Evolutionary conservation across 805 yeast genomes (phyloP).

Genomic region (Lipomyces kockii): DNA sequence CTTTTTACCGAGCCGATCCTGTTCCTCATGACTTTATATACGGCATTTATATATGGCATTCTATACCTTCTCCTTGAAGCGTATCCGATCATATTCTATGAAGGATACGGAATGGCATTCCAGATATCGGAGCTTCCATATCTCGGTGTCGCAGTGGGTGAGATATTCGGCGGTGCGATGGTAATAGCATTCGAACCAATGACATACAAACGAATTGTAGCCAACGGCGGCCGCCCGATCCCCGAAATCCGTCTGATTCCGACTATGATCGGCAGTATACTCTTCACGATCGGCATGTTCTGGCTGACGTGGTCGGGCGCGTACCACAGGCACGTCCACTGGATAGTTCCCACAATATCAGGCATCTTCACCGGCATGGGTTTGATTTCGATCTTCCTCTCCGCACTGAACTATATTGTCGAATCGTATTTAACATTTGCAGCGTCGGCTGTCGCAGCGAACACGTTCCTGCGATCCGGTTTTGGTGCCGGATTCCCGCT

Average conservation of each 20-base stretch:
- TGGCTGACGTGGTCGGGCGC: conserved; percentile 84
- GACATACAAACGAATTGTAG: conserved; percentile 2
- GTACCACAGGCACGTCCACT: conserved; percentile 64
- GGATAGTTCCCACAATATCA: conserved; percentile 78
- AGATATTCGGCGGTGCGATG: conserved; percentile 56
- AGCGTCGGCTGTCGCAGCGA: conserved; percentile 76
- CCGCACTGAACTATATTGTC: conserved; percentile 70
- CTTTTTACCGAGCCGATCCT: conserved; percentile 47
- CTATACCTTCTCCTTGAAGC: conserved; percentile 47
- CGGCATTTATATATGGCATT: conserved; percentile 48
- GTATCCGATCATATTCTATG: conserved; percentile 48
- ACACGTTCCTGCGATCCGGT: conserved; percentile 65
- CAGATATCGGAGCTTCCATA: conserved; percentile 83
- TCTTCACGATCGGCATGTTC: conserved; percentile 69
- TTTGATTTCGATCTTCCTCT: conserved; percentile 66
- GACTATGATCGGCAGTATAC: conserved; percentile 64
- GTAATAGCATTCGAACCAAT: conserved; percentile 46
- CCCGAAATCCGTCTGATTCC: conserved; percentile 76
- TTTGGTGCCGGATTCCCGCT: conserved; percentile 72
- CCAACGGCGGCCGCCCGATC: conserved; percentile 42
- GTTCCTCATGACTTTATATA: conserved; percentile 45
- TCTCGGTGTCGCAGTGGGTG: conserved; percentile 71
- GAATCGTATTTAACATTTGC: conserved; percentile 71
- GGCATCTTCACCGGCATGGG: conserved; percentile 72
- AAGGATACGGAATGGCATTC: conserved; percentile 59